phyloP scores from a whole-genome alignment of 2,329 filamentous ascomycete genomes.

The Nemania sp. region DNA sequence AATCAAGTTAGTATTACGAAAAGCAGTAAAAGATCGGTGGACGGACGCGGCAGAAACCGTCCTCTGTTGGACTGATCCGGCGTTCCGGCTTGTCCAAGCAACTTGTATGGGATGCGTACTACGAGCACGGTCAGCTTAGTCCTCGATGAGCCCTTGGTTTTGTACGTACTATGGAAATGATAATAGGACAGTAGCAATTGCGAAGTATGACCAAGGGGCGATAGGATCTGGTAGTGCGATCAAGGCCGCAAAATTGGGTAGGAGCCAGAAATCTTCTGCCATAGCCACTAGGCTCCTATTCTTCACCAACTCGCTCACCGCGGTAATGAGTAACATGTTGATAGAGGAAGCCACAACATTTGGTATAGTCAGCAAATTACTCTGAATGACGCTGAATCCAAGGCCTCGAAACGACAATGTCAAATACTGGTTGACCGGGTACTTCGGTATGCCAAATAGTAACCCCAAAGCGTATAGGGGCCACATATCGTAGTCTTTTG shows the following conservation, averaged over 20 bases:
- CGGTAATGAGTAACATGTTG: constrained; percentile 62
- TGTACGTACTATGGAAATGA: constrained; percentile 62
- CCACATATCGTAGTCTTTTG: constrained; percentile 67
- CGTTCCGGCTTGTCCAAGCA: constrained; percentile 68
- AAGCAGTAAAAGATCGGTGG: constrained; percentile 45
- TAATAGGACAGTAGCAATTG: constrained; percentile 61
- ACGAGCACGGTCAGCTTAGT: constrained; percentile 1
- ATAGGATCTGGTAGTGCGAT: constrained; percentile 55
- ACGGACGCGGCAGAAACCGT: constrained; percentile 60
- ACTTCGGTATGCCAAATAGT: constrained; percentile 60
- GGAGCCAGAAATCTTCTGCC: constrained; percentile 64
- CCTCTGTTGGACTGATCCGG: constrained; percentile 68
- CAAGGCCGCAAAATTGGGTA: constrained; percentile 65
- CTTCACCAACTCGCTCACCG: constrained; percentile 62
- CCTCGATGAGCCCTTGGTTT: background rate
- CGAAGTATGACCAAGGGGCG: constrained; percentile 61
- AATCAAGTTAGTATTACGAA: constrained; percentile 25
- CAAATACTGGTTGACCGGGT: constrained; percentile 53
- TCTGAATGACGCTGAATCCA: constrained; percentile 58
- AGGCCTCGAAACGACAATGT: constrained; percentile 45
- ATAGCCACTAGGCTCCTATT: constrained; percentile 61
- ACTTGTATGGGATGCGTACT: constrained; percentile 67
- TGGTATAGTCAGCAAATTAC: constrained; percentile 65
- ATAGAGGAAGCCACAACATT: constrained; percentile 61
- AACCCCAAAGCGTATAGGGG: constrained; percentile 49